Conservation (phyloP, 352 stramenopile species). For the Phytophthora boehmeriae region DNA sequence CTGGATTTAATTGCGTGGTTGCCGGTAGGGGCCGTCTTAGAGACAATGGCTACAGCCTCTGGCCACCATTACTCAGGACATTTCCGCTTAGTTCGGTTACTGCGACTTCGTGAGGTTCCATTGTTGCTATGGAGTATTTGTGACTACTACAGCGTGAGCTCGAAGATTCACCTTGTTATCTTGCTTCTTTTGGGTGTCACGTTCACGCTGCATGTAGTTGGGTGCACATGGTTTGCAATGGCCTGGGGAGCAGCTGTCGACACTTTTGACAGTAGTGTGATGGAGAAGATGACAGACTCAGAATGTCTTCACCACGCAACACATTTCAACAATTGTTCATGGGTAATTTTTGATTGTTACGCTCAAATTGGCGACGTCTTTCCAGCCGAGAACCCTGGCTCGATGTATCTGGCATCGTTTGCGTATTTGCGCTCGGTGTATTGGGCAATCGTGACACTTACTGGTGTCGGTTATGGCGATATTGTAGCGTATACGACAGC, state of each 20-base stretch:
- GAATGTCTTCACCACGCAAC: conserved; percentile 62
- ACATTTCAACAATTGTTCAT: conserved; percentile 67
- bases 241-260: conserved; percentile 21
- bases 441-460: conserved; percentile 77
- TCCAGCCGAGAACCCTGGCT: conserved; percentile 43
- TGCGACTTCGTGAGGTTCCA: conserved; percentile 49
- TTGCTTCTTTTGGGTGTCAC: conserved; percentile 57
- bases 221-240: conserved; percentile 79
- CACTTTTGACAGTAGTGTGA: background rate
- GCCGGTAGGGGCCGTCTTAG: conserved; percentile 52
- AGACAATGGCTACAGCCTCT: conserved; percentile 33
- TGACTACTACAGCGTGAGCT: conserved; percentile 70
- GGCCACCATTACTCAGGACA: conserved; percentile 37
- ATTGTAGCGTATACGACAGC: conserved; percentile 76
- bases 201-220: conserved; percentile 63
- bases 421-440: conserved; percentile 78
- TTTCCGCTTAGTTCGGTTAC: conserved; percentile 52
- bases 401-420: conserved; percentile 55
- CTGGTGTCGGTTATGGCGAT: conserved; percentile 74
- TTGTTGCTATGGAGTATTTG: conserved; percentile 55
- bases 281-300: conserved; percentile 4
- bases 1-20: conserved; percentile 54
- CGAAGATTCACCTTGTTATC: conserved; percentile 55
- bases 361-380: conserved; percentile 56
- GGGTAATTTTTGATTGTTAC: conserved; percentile 77